Evolutionary conservation across 2,329 filamentous ascomycete species (phyloP), one percentile per base, ranked within the genome.

Genomic region (Paracamarosporium sp.): DNA sequence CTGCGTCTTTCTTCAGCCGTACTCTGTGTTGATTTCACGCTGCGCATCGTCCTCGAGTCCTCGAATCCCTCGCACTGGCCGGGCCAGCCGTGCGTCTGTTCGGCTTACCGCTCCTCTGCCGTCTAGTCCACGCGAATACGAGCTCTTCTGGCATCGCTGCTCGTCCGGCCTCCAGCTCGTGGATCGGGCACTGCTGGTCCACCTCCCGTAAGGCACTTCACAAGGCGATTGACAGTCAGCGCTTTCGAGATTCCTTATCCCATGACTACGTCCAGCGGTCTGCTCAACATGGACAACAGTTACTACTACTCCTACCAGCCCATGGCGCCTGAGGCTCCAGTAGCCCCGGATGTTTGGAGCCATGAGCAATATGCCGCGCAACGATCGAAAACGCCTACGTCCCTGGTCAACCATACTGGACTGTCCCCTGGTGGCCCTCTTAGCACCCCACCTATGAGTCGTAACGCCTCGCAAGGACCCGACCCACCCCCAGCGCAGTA

Each of bases 331-430:
- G 62, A 64, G 48, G 50, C 63, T 28, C 63, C 67, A 40, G 53
- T 65, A 17, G 53, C 66, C 20, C 56, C 63, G 40, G 60, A 68
- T 58, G 44, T 58, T 4, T 70, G 68, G 8, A 57, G 46, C 41
- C 63, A 66, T 57, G 56, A 53, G 53, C 67, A 71, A 22, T 63
- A 70, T 66, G 68, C 65, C 50, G 45, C 52, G 31, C 66, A 57
- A 54, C 64, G 69, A 11, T 65, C 72, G n/a, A 76, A 76, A 61
- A 73, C 74, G 40, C 73, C 73, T 36, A 69, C 71, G 1, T 74
- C 73, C 11, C 47, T 76, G 53, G 62, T 72, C 57, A 74, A 72
- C 53, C 71, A 76, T 57, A 64, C 68, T 38, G 70, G 71, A 36
- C 62, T 59, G 13, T 76, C 73, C n/a, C 72, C 74, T 45, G 67